Evolutionary conservation across 2,329 filamentous ascomycete species (phyloP).

Genomic region (Colletotrichum godetiae): DNA sequence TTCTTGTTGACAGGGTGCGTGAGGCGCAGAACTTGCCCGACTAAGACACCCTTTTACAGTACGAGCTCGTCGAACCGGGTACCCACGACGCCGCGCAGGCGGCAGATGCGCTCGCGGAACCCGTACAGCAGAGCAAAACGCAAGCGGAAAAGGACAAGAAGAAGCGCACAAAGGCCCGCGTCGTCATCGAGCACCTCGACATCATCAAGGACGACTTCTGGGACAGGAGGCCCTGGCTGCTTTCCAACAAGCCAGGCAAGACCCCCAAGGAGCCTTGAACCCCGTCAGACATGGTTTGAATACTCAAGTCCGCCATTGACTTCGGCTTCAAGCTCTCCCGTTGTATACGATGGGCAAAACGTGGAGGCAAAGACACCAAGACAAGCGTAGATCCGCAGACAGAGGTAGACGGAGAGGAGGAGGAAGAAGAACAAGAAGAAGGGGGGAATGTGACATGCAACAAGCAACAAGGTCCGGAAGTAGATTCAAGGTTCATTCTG

Average conservation of each 20-base stretch:
- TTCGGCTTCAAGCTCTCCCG: no score
- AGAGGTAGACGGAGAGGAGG: background rate
- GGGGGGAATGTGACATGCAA: background rate
- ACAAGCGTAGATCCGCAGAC: background rate
- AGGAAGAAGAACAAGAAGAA: background rate
- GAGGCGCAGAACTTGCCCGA: background rate
- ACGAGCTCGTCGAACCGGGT: constrained; percentile 74
- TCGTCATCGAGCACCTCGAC: constrained; percentile 88
- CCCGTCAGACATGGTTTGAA: background rate
- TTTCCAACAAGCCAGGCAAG: constrained; percentile 79
- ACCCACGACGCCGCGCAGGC: constrained; percentile 58
- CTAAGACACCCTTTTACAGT: constrained; percentile 49
- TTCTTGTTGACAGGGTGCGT: constrained; percentile 61
- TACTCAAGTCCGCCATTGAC: background rate
- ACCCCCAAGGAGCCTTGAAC: constrained; percentile 68
- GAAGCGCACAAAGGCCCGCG: constrained; percentile 79
- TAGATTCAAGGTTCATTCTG: background rate
- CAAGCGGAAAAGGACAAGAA: constrained; percentile 88
- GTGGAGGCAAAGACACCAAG: no score
- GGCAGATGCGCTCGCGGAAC: constrained; percentile 62
- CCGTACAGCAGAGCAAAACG: constrained; percentile 75
- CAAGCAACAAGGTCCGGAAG: background rate
- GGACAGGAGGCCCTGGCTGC: constrained; percentile 85
- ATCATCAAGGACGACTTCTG: constrained; percentile 97
- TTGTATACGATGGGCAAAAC: background rate